Base-by-base conservation (phyloP, 306 rosid genomes). In the Cicer chorassanicum region DNA sequence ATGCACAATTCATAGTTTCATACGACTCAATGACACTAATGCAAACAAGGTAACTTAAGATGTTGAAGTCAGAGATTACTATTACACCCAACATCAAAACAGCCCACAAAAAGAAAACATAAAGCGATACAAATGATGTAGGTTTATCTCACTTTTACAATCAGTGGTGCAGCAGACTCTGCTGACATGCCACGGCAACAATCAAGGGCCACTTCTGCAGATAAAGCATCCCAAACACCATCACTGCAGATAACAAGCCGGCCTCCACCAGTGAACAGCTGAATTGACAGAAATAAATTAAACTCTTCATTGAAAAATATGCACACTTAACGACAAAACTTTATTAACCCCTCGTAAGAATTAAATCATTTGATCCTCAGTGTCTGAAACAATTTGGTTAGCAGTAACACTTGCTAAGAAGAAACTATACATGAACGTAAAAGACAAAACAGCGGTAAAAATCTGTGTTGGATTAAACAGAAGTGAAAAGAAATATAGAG, bases 141-240 rank as follows among this genome's bases (percentile, higher is more conserved):
- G 49, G 64, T 79, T 62, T 56, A 74, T 44, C 81, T 66, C 85
- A 92, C 99, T 84, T 90, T 95, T 59, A 95, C 99, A 82, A 95
- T 85, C 77, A 89, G 98, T 61, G 89, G 83, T 75, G 99, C 99
- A 71, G 99, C 86, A 71, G 89, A 79, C 14, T 95, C 99, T 1
- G 90, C 83, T 51, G 87, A 65, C 96, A 90, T 86, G 84, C 96
- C 96, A 41, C 93, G 98, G 77, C 98, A 90, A 86, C 93, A 85
- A 68, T 92, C 97, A 83, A 86, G 80, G 75, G 98, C 91, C 21
- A 59, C 80, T 89, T 90, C 98, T 2, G 96, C 98, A 43, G 89
- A 59, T 81, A 95, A 73, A 73, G 96, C 83, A 87, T 95, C 99
- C 99, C 99, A 95, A 57, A 95, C 99, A 74, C 99, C 99, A 69